Evolutionary conservation across 495 filamentous ascomycete genomes (phyloP).

Genomic region (Annulohypoxylon stygium): DNA sequence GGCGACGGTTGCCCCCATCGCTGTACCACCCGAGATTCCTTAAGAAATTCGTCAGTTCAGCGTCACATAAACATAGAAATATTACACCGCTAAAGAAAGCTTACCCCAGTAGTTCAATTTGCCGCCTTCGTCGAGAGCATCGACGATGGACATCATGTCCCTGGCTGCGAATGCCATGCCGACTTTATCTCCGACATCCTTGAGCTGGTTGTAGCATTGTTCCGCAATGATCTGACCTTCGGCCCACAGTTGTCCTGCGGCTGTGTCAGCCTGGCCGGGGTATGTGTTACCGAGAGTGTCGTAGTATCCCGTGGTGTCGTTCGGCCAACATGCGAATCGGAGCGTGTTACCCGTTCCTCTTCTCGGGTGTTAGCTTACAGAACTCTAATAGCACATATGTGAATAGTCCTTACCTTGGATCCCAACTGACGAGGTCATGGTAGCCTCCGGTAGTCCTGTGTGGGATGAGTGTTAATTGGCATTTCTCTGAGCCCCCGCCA

Average conservation of each 20-base stretch:
- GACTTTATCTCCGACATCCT: conserved; percentile 25
- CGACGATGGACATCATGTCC: conserved; percentile 61
- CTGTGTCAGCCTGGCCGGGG: conserved; percentile 26
- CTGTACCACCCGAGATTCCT: conserved; percentile 61
- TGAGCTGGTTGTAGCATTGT: conserved; percentile 25
- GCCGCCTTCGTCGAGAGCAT: conserved; percentile 60
- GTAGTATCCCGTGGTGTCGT: conserved; percentile 20
- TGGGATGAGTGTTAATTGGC: conserved; percentile 6
- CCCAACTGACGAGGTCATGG: conserved; percentile 59
- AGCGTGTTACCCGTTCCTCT: conserved; percentile 41
- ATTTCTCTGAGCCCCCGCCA: neutral
- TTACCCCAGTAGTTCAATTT: conserved; percentile 63
- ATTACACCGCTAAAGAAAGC: neutral
- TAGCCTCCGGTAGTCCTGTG: conserved; percentile 51
- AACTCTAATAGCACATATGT: neutral
- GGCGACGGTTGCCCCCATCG: conserved; percentile 56
- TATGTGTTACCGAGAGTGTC: conserved; percentile 4
- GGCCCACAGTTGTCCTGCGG: conserved; percentile 29
- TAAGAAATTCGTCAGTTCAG: conserved; percentile 12
- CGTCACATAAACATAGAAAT: neutral
- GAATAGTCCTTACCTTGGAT: conserved; percentile 48
- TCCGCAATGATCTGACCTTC: conserved; percentile 26
- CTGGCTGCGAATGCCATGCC: conserved; percentile 54
- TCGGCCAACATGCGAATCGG: conserved; percentile 35
- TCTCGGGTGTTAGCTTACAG: too few relatives aligned